Evolutionary conservation across 768 basidiomycete species (phyloP).

Genomic region (Sporobolomyces phaffii): DNA sequence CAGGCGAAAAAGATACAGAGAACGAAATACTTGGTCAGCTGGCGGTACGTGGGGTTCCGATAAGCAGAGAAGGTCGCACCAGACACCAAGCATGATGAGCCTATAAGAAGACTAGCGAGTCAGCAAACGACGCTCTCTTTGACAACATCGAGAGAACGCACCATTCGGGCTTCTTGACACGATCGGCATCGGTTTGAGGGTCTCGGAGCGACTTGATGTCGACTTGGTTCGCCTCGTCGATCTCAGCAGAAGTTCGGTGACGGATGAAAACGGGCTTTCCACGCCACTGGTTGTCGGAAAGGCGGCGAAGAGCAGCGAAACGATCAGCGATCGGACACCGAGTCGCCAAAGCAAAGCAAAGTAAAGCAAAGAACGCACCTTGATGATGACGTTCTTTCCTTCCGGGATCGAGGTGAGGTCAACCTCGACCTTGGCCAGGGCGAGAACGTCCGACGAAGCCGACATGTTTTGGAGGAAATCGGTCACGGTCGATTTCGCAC

Average conservation of each 20-base stretch:
- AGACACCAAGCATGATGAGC: constrained; percentile 52
- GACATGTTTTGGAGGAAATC: constrained; percentile 95
- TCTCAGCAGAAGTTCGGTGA: constrained; percentile 84
- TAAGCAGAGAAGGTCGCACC: constrained; percentile 18
- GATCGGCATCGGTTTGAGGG: constrained; percentile 79
- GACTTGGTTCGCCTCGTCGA: constrained; percentile 77
- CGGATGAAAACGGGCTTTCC: constrained; percentile 99
- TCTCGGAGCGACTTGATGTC: constrained; percentile 87
- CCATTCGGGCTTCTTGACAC: constrained; percentile 95
- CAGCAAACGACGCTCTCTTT: not conserved
- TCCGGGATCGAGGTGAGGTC: constrained; percentile 84
- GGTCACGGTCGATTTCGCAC: constrained; percentile 84
- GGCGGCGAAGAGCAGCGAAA: constrained; percentile 44
- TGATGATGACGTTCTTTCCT: constrained; percentile 85
- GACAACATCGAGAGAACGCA: constrained; percentile 61
- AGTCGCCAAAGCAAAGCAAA: not conserved
- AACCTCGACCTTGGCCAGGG: constrained; percentile 95
- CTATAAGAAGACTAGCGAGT: constrained; percentile 25
- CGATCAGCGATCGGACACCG: not conserved
- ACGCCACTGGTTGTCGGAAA: constrained; percentile 68
- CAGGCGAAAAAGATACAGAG: not conserved
- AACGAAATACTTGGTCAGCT: too few species aligned
- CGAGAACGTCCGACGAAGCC: constrained; percentile 94
- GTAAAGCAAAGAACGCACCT: constrained; percentile 16
- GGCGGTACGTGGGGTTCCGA: too few species aligned